These are phyloP conservation scores for Aegilops bicornis DNA, from an alignment of 176 grass and related monocot species.

Conservation along the genomic window DNA sequence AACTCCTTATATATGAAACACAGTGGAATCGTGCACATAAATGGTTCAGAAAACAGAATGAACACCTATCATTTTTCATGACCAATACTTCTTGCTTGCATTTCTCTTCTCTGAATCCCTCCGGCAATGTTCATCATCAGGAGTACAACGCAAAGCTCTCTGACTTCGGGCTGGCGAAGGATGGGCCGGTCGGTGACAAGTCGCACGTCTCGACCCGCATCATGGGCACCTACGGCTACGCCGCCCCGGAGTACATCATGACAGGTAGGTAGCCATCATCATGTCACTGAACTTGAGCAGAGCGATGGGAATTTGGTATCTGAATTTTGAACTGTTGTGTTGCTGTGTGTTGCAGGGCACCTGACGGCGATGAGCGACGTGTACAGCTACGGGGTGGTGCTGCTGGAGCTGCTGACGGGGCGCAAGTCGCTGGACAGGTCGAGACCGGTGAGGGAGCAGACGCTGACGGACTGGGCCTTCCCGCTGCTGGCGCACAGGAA, in stretches of 20 bases:
- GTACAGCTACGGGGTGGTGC: slow-evolving; percentile 84
- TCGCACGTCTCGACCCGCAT: slow-evolving; percentile 87
- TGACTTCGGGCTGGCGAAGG: slow-evolving; percentile 89
- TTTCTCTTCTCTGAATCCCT: background rate
- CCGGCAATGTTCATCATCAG: slow-evolving; percentile 26
- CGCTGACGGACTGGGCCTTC: slow-evolving; percentile 69
- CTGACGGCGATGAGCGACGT: slow-evolving; percentile 87
- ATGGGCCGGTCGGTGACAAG: slow-evolving; percentile 76
- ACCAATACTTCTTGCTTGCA: background rate
- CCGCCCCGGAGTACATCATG: slow-evolving; percentile 94
- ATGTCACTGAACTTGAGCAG: background rate
- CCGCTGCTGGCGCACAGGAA: slow-evolving; percentile 44
- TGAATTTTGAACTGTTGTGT: background rate
- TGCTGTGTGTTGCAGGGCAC: slow-evolving; percentile 46
- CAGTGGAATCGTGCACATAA: no score
- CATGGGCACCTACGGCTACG: slow-evolving; percentile 90
- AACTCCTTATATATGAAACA: no score
- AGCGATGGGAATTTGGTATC: background rate
- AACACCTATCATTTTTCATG: no score
- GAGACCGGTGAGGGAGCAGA: slow-evolving; percentile 63
- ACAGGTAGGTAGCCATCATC: slow-evolving; percentile 36
- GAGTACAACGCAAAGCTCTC: slow-evolving; percentile 85
- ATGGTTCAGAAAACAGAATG: background rate
- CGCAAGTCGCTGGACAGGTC: slow-evolving; percentile 71
- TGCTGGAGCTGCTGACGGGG: slow-evolving; percentile 76